phyloP scores from a whole-genome alignment of 768 basidiomycete species.

The Cystofilobasidium ferigula region DNA sequence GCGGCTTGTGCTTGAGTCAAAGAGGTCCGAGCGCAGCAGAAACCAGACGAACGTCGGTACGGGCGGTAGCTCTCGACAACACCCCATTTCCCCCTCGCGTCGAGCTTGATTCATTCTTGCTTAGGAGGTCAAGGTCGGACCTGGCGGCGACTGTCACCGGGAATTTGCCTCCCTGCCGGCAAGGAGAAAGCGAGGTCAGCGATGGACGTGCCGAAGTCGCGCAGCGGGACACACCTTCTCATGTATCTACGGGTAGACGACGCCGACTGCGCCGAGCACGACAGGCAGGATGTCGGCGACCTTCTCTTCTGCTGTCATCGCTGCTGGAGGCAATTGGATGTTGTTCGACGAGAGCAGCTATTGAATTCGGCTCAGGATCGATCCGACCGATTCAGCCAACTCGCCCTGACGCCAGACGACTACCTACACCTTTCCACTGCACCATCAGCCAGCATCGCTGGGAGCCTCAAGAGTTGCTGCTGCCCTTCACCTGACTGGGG shows the following conservation, averaged over 20 bases:
- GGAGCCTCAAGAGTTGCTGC: not conserved
- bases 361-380: not conserved
- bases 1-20: not conserved
- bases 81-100: constrained; percentile 51
- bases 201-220: not conserved
- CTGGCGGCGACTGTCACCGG: constrained; percentile 63
- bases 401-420: too few species aligned
- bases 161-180: constrained; percentile 51
- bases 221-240: not conserved
- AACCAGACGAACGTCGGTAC: constrained; percentile 49
- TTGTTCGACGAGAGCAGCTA: not conserved
- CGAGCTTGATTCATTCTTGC: constrained; percentile 51
- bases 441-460: not conserved
- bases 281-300: constrained; percentile 36
- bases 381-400: not conserved
- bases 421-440: too few species aligned
- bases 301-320: not conserved
- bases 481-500: too few species aligned
- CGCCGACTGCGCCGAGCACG: constrained; percentile 53
- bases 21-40: too few species aligned
- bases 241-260: constrained; percentile 39
- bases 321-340: not conserved
- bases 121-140: constrained; percentile 53
- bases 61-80: constrained; percentile 52
- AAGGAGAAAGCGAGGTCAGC: constrained; percentile 39